These are phyloP conservation scores for Colletotrichum lini DNA, from an alignment of 2,329 filamentous ascomycete species.

Conservation along the genomic window DNA sequence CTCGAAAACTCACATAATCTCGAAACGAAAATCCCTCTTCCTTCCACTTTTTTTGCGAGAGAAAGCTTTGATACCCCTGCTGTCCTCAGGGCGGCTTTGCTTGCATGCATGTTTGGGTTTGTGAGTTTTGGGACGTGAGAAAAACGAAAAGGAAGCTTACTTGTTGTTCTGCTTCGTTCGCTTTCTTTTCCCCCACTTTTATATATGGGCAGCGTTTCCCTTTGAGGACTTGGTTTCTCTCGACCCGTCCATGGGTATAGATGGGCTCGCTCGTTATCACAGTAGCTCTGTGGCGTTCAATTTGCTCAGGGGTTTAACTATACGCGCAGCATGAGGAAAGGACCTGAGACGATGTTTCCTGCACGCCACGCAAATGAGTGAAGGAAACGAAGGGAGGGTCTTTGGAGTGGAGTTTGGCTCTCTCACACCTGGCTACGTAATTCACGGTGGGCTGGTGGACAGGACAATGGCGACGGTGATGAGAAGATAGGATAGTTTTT, in stretches of 20 bases:
- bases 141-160: slow-evolving; percentile 9
- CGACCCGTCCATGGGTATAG: neutral
- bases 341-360: slow-evolving; percentile 6
- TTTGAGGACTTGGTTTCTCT: neutral
- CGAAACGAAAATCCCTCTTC: slow-evolving; percentile 18
- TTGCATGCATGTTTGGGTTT: slow-evolving; percentile 38
- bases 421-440: slow-evolving; percentile 22
- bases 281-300: slow-evolving; percentile 31
- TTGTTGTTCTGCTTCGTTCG: neutral
- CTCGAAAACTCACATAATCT: slow-evolving; percentile 27
- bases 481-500: slow-evolving; percentile 28
- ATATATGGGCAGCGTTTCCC: neutral
- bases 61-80: slow-evolving; percentile 43
- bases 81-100: slow-evolving; percentile 41
- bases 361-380: slow-evolving; percentile 33
- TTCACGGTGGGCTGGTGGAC: slow-evolving; percentile 17
- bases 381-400: neutral
- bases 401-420: neutral
- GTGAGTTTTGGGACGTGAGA: slow-evolving; percentile 32
- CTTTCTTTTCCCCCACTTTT: slow-evolving; percentile 7
- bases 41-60: slow-evolving; percentile 23
- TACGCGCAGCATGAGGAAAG: slow-evolving; percentile 38
- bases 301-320: slow-evolving; percentile 24
- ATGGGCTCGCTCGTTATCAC: slow-evolving; percentile 18
- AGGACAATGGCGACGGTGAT: slow-evolving; percentile 13